phyloP scores from a whole-genome alignment of 805 yeast species.

The Saccharomycodes ludwigii region DNA sequence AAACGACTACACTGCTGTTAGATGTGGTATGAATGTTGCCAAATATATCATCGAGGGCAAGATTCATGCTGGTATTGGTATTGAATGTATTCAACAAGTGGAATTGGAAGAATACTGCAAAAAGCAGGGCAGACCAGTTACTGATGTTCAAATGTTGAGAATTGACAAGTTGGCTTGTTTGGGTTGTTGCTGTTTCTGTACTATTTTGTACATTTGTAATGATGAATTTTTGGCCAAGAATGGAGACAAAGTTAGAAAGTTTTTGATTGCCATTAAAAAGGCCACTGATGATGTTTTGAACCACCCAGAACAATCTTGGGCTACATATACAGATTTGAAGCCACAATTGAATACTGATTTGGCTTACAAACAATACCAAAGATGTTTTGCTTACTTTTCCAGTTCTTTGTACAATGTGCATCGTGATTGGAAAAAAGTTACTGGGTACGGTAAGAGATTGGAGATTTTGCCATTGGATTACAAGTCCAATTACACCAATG shows the following conservation, averaged over 20 bases:
- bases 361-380: conserved; percentile 34
- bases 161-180: conserved; percentile 43
- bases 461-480: conserved; percentile 38
- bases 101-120: conserved; percentile 40
- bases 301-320: conserved; percentile 35
- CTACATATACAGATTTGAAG: conserved; percentile 33
- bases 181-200: conserved; percentile 49
- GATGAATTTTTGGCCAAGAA: conserved; percentile 35
- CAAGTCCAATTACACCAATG: conserved; percentile 38
- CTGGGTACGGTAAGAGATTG: conserved; percentile 42
- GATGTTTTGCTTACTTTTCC: conserved; percentile 45
- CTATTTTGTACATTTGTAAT: conserved; percentile 40
- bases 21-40: conserved; percentile 51
- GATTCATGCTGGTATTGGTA: conserved; percentile 47
- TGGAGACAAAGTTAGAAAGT: conserved; percentile 32
- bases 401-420: conserved; percentile 39
- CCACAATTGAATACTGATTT: conserved; percentile 32
- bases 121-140: conserved; percentile 29
- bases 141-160: conserved; percentile 43
- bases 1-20: conserved; percentile 41
- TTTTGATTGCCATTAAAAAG: conserved; percentile 36
- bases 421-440: conserved; percentile 47
- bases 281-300: conserved; percentile 37
- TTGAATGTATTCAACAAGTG: conserved; percentile 48
- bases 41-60: conserved; percentile 41